These are phyloP conservation scores for Yamadazyma diospyri DNA, from an alignment of 1,139 yeast species.

Conservation along the genomic window DNA sequence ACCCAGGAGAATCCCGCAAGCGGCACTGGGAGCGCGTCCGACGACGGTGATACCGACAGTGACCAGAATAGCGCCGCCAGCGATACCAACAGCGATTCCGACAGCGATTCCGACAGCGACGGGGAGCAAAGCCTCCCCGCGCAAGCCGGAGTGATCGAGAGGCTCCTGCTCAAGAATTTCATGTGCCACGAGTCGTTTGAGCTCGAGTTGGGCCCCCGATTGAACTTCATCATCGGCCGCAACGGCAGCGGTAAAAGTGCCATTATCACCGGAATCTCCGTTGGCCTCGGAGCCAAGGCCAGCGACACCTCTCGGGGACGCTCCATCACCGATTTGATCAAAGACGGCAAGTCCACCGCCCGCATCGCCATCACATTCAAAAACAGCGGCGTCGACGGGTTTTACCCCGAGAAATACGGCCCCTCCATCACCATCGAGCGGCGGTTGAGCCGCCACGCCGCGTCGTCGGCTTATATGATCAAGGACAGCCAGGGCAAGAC, in stretches of 20 bases:
- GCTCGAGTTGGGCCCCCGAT: constrained; percentile 72
- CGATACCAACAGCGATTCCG: neutral
- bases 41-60: neutral
- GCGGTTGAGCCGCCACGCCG: constrained; percentile 48
- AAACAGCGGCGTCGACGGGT: constrained; percentile 67
- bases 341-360: constrained; percentile 71
- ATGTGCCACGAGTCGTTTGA: constrained; percentile 85
- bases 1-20: constrained; percentile 1
- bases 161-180: constrained; percentile 59
- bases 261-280: constrained; percentile 82
- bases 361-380: constrained; percentile 56
- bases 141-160: constrained; percentile 53
- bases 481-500: constrained; percentile 46
- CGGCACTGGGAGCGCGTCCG: neutral
- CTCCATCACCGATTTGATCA: constrained; percentile 65
- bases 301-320: constrained; percentile 85
- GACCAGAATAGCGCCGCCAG: constrained; percentile 2
- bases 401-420: constrained; percentile 63
- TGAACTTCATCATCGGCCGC: constrained; percentile 89
- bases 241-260: constrained; percentile 98
- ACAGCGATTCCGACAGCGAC: neutral
- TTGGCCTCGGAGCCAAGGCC: constrained; percentile 93
- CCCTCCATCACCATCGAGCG: constrained; percentile 67
- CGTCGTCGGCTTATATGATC: constrained; percentile 49
- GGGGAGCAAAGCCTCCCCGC: constrained; percentile 2